Evolutionary conservation across 768 basidiomycete genomes (phyloP).

Genomic region (Mycena rosella): DNA sequence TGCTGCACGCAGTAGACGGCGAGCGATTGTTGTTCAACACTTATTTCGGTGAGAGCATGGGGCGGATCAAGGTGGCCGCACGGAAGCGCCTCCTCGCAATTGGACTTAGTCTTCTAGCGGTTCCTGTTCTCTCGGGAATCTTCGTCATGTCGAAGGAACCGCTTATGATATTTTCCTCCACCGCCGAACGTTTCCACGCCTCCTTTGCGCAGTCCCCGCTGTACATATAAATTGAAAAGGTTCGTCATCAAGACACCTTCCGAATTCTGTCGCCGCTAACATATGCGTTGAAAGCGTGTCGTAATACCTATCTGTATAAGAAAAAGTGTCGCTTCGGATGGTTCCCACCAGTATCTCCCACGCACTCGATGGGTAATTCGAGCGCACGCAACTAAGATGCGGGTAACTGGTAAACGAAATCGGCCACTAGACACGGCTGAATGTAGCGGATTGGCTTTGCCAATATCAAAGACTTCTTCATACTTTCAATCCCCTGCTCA

Average conservation of each 20-base stretch:
- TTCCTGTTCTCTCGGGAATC: constrained; percentile 71
- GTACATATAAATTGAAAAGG: constrained; percentile 59
- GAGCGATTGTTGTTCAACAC: constrained; percentile 63
- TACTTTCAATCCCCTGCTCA: too few relatives aligned
- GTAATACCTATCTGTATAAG: neutral
- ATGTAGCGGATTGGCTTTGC: too few relatives aligned
- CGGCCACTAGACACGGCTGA: too few relatives aligned
- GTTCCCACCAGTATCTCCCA: too few relatives aligned
- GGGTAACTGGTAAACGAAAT: too few relatives aligned
- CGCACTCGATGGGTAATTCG: too few relatives aligned
- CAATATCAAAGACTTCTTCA: too few relatives aligned
- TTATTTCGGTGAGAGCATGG: constrained; percentile 52
- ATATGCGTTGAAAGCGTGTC: neutral
- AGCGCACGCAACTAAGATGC: too few relatives aligned
- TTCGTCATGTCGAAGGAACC: constrained; percentile 69
- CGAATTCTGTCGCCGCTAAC: neutral
- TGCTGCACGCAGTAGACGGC: constrained; percentile 77
- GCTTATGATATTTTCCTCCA: constrained; percentile 65
- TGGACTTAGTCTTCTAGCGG: constrained; percentile 50
- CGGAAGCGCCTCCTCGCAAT: constrained; percentile 44
- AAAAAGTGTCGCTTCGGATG: too few relatives aligned
- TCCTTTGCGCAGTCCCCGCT: constrained; percentile 60
- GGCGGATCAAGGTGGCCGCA: constrained; percentile 37
- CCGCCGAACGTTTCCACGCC: constrained; percentile 63
- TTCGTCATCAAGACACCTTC: neutral